phyloP scores from a whole-genome alignment of 2,329 filamentous ascomycete genomes.

The Diaporthe velutina region DNA sequence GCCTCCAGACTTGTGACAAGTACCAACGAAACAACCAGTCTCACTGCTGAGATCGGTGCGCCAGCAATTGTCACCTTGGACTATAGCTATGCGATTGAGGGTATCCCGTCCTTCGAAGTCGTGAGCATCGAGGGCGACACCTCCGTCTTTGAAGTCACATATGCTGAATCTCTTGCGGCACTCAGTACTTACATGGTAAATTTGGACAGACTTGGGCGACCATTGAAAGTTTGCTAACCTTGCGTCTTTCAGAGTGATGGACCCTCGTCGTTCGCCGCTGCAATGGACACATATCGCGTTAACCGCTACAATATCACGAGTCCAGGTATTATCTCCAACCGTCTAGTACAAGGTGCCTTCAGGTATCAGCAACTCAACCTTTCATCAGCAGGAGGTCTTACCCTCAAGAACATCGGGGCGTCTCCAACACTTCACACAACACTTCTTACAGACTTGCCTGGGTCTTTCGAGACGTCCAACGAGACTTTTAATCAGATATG shows the following conservation, averaged over 20 bases:
- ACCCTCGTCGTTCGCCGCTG: neutral
- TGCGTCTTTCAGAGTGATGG: neutral
- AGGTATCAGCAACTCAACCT: neutral
- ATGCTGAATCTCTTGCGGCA: neutral
- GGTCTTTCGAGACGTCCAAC: constrained; percentile 4
- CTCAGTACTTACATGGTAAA: neutral
- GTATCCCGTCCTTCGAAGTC: neutral
- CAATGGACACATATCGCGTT: constrained; percentile 1
- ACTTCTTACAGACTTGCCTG: neutral
- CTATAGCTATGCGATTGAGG: neutral
- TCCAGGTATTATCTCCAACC: neutral
- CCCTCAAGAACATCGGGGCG: neutral
- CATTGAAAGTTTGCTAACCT: fast-evolving
- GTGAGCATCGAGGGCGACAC: neutral
- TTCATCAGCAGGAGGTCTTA: neutral
- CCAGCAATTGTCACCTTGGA: neutral
- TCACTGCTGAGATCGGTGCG: neutral
- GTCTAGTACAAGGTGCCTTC: neutral
- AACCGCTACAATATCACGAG: neutral
- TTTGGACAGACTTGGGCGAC: fast-evolving
- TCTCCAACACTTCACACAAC: neutral
- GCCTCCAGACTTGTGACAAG: neutral
- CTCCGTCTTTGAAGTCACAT: neutral
- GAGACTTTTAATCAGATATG: neutral
- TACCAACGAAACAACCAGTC: neutral